Evolutionary conservation across 305 asterid genomes (phyloP).

Genomic region (Striga hermonthica): DNA sequence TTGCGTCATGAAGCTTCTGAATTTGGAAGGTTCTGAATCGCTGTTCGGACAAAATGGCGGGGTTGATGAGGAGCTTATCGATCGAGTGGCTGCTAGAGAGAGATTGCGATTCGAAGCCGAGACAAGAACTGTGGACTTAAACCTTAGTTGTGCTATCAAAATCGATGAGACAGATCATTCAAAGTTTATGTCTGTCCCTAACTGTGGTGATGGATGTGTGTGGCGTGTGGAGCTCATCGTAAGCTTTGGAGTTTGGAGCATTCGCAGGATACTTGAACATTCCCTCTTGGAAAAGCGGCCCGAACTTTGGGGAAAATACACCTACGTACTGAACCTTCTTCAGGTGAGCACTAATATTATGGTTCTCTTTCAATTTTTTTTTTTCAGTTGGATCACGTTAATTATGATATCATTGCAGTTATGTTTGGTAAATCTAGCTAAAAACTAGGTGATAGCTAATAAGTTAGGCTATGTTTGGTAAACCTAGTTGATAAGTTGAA

Average conservation of each 20-base stretch:
- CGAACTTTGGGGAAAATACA: conserved; percentile 97
- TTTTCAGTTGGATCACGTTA: too few species aligned
- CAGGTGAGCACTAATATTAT: conserved; percentile 57
- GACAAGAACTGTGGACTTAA: conserved; percentile 46
- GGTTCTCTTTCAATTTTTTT: conserved; percentile 10
- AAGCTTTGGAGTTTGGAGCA: conserved; percentile 98
- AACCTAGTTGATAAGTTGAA: too few species aligned
- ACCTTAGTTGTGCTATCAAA: conserved; percentile 39
- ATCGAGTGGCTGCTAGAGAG: conserved; percentile 88
- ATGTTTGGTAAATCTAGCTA: too few species aligned
- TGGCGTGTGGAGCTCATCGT: conserved; percentile 69
- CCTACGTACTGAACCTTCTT: conserved; percentile 87
- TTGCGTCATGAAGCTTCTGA: conserved; percentile 64
- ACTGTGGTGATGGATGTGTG: conserved; percentile 95
- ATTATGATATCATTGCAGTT: too few species aligned
- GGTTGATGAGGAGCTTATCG: conserved; percentile 89
- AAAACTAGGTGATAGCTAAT: too few species aligned
- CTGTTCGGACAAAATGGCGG: conserved; percentile 86
- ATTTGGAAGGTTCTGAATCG: conserved; percentile 96
- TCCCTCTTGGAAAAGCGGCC: conserved; percentile 96
- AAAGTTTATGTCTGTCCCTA: conserved; percentile 68
- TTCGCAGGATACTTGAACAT: conserved; percentile 87
- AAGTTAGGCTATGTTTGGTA: too few species aligned
- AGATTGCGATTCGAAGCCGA: conserved; percentile 68
- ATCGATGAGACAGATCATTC: conserved; percentile 55